Evolutionary conservation across 176 grass and related monocot species (phyloP).

Genomic region (Thalia dealbata): DNA sequence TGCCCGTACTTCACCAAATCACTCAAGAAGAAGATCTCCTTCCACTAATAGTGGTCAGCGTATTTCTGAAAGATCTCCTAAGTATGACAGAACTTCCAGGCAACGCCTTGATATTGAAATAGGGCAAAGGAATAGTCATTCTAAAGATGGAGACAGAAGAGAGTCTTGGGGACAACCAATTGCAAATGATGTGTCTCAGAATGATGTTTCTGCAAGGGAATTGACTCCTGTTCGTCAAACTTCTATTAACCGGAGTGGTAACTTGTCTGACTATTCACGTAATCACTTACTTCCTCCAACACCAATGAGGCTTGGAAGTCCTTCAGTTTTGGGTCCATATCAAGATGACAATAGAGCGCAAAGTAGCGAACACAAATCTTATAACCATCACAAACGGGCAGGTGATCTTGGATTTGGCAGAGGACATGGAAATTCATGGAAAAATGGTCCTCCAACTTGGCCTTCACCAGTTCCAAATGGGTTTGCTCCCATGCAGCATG

Average conservation of each 20-base stretch:
- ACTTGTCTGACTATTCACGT: conserved; percentile 4
- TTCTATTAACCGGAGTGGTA: conserved; percentile 13
- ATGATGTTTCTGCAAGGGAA: not conserved
- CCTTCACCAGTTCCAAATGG: conserved; percentile 30
- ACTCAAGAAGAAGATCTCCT: conserved; percentile 20
- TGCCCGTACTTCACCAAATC: conserved; percentile 16
- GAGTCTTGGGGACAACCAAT: not conserved
- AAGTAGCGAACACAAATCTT: conserved; percentile 24
- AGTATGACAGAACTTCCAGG: conserved; percentile 1
- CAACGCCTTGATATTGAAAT: conserved; percentile 22
- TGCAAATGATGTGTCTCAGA: not conserved
- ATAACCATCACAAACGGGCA: conserved; percentile 24
- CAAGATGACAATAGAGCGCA: conserved; percentile 29
- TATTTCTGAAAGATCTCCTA: conserved; percentile 11
- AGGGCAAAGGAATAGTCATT: not conserved
- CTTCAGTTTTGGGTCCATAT: conserved; percentile 26
- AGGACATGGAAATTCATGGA: conserved; percentile 28
- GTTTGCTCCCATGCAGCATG: conserved; percentile 30
- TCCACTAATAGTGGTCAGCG: conserved; percentile 23
- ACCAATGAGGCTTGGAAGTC: conserved; percentile 20
- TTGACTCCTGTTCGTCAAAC: not conserved
- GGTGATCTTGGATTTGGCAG: conserved; percentile 26
- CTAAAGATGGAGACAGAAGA: conserved; percentile 6
- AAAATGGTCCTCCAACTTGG: conserved; percentile 19
- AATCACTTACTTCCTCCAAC: conserved; percentile 11